These are phyloP conservation scores for Saturnispora silvae DNA, from an alignment of 805 yeast species.

Conservation along the genomic window DNA sequence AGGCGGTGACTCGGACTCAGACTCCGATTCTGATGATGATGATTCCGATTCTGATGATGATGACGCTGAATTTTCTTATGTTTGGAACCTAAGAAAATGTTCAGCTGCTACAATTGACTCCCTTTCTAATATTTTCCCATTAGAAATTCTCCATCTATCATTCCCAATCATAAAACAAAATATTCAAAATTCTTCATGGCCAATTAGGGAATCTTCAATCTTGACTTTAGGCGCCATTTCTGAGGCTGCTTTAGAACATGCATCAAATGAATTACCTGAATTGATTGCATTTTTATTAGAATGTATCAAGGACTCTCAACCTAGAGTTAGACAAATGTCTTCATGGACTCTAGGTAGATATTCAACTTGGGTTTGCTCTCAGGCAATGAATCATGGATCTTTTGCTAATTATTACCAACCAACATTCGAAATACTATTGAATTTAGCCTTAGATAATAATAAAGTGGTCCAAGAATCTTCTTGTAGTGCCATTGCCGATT, in stretches of 20 bases:
- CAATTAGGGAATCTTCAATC: conserved; percentile 84
- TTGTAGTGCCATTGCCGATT: conserved; percentile 74
- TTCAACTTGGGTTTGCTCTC: conserved; percentile 68
- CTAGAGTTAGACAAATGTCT: conserved; percentile 83
- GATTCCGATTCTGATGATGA: conserved; percentile 13
- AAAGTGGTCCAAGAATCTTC: conserved; percentile 96
- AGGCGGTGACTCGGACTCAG: not conserved
- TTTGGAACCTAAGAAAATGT: conserved; percentile 88
- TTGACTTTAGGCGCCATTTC: conserved; percentile 93
- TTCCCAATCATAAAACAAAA: conserved; percentile 69
- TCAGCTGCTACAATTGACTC: conserved; percentile 88
- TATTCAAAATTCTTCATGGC: conserved; percentile 70
- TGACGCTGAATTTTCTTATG: conserved; percentile 24
- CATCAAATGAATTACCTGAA: conserved; percentile 63
- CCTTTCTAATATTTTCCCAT: conserved; percentile 58
- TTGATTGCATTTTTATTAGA: conserved; percentile 80
- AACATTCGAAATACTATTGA: conserved; percentile 65
- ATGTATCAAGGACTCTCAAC: conserved; percentile 60
- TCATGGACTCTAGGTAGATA: conserved; percentile 94
- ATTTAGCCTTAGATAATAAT: conserved; percentile 68
- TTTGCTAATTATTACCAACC: conserved; percentile 64
- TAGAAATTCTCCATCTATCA: conserved; percentile 51
- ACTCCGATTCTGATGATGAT: conserved; percentile 5
- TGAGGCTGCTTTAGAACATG: conserved; percentile 70
- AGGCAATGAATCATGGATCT: conserved; percentile 50